Evolutionary conservation across 352 stramenopile genomes (phyloP), one percentile per base, ranked within the genome.

Genomic region (Phytopythium sindhum): DNA sequence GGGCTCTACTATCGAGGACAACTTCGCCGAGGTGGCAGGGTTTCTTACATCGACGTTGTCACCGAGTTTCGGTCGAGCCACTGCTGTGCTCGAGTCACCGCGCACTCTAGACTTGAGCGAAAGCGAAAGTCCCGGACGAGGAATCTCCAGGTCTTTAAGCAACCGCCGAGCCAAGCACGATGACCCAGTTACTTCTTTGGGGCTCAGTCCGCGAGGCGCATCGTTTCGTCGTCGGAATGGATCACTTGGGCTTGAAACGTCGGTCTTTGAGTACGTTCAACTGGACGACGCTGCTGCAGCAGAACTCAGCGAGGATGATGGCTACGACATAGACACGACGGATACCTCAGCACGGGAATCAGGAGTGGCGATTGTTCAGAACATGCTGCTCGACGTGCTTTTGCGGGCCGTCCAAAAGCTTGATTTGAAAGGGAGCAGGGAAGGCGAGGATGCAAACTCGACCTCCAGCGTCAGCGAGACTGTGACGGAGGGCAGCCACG

Each of bases 351-450:
- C 53, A 37, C 26, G 65, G 66, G 29, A 65, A 66, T 21, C 37
- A 39, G 15, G 64, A 77, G 5, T 81, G 50, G 67, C 73, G 15
- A 77, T 78, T 44, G 67, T 86, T 10, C 81, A 90, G 53, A 74
- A 88, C 37, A 64, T 92, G 35, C 63, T 92, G 15, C 58, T 92
- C 6, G 77, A 89, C 55, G 79, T 87, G 31, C 57, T 92, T 21
- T 53, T 79, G 24, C 90, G 89, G 56, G 84, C 81, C 1, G 81
- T 90, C 7, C 80, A 89, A 58, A 92, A 92, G 31, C 73, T 85
- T 33, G 84, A 92, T 54, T 33, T 90, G 31, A 92, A 92, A 63
- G 78, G 87, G 64, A 79, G 57, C 47, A 86, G 80, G 48, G 76
- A 89, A 23, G 56, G 70, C 48, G 70, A 77, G 37, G 73, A 88